A percentile compares a stretch with the other conserved stretches of the same genome.
phyloP scores from a whole-genome alignment of 768 basidiomycete species.

The Lactarius psammicola region DNA sequence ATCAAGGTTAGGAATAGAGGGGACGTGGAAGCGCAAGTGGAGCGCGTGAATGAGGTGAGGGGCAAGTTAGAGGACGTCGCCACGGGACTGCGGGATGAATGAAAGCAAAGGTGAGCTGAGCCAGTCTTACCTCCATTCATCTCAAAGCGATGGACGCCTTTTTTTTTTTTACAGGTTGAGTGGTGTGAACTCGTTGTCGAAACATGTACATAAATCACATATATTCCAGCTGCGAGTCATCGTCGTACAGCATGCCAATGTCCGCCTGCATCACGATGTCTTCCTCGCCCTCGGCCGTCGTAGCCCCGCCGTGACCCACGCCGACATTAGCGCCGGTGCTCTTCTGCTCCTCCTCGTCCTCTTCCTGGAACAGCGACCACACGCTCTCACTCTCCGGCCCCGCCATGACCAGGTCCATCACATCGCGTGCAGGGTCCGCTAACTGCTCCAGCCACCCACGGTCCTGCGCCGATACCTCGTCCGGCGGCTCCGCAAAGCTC shows the following conservation, averaged over 20 bases:
- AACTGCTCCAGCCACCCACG: slow-evolving; percentile 31
- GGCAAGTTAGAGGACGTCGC: slow-evolving; percentile 53
- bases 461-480: slow-evolving; percentile 29
- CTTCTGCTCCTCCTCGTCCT: background rate
- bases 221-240: slow-evolving; percentile 5
- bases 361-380: slow-evolving; percentile 35
- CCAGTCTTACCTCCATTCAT: background rate
- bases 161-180: no score
- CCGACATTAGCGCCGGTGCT: background rate
- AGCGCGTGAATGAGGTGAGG: slow-evolving; percentile 55
- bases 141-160: no score
- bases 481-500: slow-evolving; percentile 51
- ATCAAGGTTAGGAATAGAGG: slow-evolving; percentile 53
- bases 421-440: slow-evolving; percentile 32
- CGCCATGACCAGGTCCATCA: slow-evolving; percentile 36
- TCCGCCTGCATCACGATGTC: slow-evolving; percentile 5
- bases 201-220: background rate
- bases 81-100: slow-evolving; percentile 31
- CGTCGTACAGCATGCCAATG: background rate
- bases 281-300: background rate
- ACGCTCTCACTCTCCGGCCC: slow-evolving; percentile 35
- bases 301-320: background rate
- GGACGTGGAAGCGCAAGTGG: slow-evolving; percentile 52
- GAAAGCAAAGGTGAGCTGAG: background rate
- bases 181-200: no score